phyloP scores from a whole-genome alignment of 371 early-diverging fungal genomes.

The Mucor sp. region DNA sequence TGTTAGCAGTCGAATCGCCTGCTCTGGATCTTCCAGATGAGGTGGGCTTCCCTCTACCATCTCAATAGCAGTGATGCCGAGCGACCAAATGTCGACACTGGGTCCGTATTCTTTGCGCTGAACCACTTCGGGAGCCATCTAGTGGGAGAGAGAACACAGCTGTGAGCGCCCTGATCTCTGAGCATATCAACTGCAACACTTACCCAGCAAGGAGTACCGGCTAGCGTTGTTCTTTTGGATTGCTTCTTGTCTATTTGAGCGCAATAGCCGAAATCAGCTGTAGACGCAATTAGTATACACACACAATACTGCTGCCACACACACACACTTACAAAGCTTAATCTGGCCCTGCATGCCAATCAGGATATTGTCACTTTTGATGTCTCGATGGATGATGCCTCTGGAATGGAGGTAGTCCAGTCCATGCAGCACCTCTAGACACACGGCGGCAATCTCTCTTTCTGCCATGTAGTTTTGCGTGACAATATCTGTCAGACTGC shows the following conservation, averaged over 20 bases:
- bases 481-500: slow-evolving; percentile 83
- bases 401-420: slow-evolving; percentile 75
- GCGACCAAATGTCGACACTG: slow-evolving; percentile 89
- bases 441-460: slow-evolving; percentile 82
- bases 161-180: not conserved
- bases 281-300: not conserved
- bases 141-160: not conserved
- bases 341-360: slow-evolving; percentile 77
- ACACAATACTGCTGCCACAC: not conserved
- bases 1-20: slow-evolving; percentile 55
- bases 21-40: slow-evolving; percentile 87
- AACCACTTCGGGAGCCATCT: slow-evolving; percentile 90
- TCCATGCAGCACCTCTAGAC: slow-evolving; percentile 60
- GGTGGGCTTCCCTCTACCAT: slow-evolving; percentile 97
- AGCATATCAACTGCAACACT: not conserved
- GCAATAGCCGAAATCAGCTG: slow-evolving; percentile 90
- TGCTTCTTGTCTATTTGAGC: slow-evolving; percentile 72
- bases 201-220: slow-evolving; percentile 84
- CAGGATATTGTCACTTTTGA: slow-evolving; percentile 92
- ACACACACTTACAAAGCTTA: slow-evolving; percentile 66
- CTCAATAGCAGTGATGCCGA: slow-evolving; percentile 94
- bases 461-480: slow-evolving; percentile 83
- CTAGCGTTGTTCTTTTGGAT: slow-evolving; percentile 78
- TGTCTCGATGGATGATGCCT: slow-evolving; percentile 91
- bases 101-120: slow-evolving; percentile 82